A percentile compares a stretch with the other conserved stretches of the same genome.
Evolutionary conservation across 2,329 filamentous ascomycete species (phyloP).

Genomic region (Grosmannia huntii): DNA sequence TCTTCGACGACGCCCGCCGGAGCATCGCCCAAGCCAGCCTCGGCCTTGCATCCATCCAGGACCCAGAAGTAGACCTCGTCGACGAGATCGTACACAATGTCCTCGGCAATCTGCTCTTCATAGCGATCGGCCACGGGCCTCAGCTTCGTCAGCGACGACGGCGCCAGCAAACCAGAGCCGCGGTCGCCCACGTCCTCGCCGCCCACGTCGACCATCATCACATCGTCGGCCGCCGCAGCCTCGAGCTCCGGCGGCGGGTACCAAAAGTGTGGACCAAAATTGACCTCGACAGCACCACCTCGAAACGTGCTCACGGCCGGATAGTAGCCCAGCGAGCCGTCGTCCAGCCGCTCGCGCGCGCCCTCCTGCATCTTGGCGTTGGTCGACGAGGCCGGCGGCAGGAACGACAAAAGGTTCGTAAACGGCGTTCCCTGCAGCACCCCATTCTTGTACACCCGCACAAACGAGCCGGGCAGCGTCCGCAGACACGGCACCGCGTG

Average conservation of each 20-base stretch:
- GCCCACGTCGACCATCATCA: constrained; percentile 29
- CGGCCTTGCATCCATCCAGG: constrained; percentile 44
- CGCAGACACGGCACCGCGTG: constrained; percentile 65
- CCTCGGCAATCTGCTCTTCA: constrained; percentile 87
- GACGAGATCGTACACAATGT: constrained; percentile 82
- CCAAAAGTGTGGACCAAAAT: constrained; percentile 93
- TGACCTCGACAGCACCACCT: constrained; percentile 81
- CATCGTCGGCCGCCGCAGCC: constrained; percentile 24
- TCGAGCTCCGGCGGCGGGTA: constrained; percentile 54
- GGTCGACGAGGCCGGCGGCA: constrained; percentile 76
- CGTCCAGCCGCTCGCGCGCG: constrained; percentile 77
- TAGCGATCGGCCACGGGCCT: constrained; percentile 66
- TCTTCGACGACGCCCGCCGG: neutral
- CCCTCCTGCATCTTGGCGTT: constrained; percentile 58
- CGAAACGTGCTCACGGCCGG: constrained; percentile 86
- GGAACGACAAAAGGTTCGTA: constrained; percentile 74
- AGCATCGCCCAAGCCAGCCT: constrained; percentile 21
- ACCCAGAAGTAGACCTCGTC: constrained; percentile 90
- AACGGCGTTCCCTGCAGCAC: constrained; percentile 76
- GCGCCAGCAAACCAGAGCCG: neutral
- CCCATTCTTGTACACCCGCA: constrained; percentile 91
- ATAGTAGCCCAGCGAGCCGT: constrained; percentile 92
- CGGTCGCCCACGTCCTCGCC: constrained; percentile 5
- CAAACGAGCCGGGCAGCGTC: constrained; percentile 72
- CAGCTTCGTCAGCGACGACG: constrained; percentile 19